Evolutionary conservation across 305 asterid genomes (phyloP).

Genomic region (Fraxinus nigra): DNA sequence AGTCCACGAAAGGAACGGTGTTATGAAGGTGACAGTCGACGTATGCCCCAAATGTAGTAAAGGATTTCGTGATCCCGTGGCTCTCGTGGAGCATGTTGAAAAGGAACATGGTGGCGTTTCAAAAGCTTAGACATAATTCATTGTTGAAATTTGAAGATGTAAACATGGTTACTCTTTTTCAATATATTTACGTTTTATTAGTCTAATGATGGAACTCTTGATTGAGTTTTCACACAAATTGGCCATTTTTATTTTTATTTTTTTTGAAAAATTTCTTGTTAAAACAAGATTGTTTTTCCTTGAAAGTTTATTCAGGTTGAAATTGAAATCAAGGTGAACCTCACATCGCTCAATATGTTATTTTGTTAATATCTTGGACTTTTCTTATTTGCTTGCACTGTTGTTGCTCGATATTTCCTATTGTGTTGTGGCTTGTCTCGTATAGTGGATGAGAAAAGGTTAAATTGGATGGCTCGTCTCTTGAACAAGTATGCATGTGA

Average conservation of each 20-base stretch:
- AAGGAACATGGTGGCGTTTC: constrained; percentile 80
- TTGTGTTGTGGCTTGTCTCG: background rate
- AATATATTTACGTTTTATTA: background rate
- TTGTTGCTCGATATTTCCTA: background rate
- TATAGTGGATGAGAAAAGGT: background rate
- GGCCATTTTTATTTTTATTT: too few species aligned
- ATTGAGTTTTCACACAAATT: background rate
- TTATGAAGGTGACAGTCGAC: constrained; percentile 71
- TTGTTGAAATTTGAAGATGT: background rate
- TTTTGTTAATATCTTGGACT: background rate
- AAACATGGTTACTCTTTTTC: constrained; percentile 16
- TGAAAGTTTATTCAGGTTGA: background rate
- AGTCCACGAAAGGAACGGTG: constrained; percentile 72
- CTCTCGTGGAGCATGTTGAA: constrained; percentile 89
- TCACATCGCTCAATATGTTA: background rate
- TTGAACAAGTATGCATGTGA: background rate
- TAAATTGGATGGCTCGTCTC: background rate
- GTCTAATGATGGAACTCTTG: background rate
- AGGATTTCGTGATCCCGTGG: constrained; percentile 82
- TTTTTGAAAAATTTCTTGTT: background rate
- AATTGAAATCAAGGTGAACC: constrained; percentile 2
- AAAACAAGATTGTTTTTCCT: background rate
- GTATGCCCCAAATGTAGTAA: constrained; percentile 89
- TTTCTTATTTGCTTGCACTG: background rate
- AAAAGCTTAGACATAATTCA: constrained; percentile 34